Evolutionary conservation across 345 rosid genomes (phyloP).

Genomic region (Mercurialis annua): DNA sequence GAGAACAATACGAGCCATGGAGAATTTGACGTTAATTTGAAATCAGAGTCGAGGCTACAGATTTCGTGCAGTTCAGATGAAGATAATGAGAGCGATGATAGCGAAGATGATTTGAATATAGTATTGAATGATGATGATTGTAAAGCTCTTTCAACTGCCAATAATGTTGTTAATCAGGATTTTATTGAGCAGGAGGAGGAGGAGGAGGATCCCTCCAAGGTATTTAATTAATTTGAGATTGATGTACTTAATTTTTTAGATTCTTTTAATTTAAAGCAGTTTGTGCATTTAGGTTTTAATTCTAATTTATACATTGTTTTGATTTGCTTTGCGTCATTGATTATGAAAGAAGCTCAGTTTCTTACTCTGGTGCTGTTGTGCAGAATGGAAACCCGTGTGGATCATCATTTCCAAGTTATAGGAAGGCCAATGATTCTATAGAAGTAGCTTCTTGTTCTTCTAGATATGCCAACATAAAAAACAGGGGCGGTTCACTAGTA

Average conservation of each 20-base stretch:
- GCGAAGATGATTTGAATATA: slow-evolving; percentile 66
- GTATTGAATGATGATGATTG: slow-evolving; percentile 60
- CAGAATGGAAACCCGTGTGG: slow-evolving; percentile 24
- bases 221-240: slow-evolving; percentile 14
- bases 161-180: not conserved
- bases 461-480: slow-evolving; percentile 9
- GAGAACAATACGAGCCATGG: not conserved
- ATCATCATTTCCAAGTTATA: slow-evolving; percentile 24
- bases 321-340: not conserved
- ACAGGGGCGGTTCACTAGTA: slow-evolving; percentile 20
- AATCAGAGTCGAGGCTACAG: not conserved
- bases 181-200: slow-evolving; percentile 13
- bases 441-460: slow-evolving; percentile 15
- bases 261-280: too few species aligned
- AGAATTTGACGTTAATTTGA: slow-evolving; percentile 2
- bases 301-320: too few species aligned
- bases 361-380: slow-evolving; percentile 14
- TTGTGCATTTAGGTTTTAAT: too few species aligned
- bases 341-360: not conserved
- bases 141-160: slow-evolving; percentile 13
- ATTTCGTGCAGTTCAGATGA: slow-evolving; percentile 17
- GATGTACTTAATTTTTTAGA: too few species aligned
- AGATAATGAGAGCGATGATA: slow-evolving; percentile 45
- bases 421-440: slow-evolving; percentile 21
- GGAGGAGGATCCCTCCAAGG: slow-evolving; percentile 26